Percentiles rank a stretch among this genome's conserved stretches.
Conservation (phyloP, 2,329 filamentous ascomycete species). For the Beauveria rudraprayagi region DNA sequence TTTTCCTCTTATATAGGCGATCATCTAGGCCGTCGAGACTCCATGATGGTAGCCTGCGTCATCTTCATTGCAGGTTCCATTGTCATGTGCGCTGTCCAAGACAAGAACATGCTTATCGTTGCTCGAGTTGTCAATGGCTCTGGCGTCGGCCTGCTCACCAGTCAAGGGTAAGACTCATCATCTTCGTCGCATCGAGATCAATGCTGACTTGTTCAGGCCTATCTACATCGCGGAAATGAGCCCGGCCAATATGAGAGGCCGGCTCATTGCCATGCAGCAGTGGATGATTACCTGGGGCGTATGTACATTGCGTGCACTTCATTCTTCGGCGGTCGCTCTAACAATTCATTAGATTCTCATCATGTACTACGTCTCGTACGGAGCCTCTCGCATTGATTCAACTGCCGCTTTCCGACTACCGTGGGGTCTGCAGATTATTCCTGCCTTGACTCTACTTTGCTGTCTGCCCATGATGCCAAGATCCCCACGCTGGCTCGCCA, state of each 20-base stretch:
- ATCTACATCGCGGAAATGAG: constrained; percentile 56
- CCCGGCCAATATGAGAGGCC: constrained; percentile 39
- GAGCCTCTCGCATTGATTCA: constrained; percentile 49
- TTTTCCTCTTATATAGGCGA: constrained; percentile 35
- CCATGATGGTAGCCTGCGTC: constrained; percentile 17
- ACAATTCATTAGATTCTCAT: constrained; percentile 44
- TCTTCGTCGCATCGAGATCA: background rate
- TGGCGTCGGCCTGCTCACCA: constrained; percentile 54
- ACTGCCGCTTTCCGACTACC: constrained; percentile 51
- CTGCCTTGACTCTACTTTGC: constrained; percentile 46
- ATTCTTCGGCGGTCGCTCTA: constrained; percentile 27
- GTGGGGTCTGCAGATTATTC: constrained; percentile 57
- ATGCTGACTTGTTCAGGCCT: constrained; percentile 25
- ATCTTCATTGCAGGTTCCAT: constrained; percentile 16
- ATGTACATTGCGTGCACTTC: constrained; percentile 43
- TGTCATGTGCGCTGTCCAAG: constrained; percentile 16
- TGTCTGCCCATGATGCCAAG: constrained; percentile 50
- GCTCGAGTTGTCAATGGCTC: constrained; percentile 55
- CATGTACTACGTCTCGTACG: constrained; percentile 60
- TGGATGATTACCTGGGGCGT: constrained; percentile 16
- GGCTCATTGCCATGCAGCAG: constrained; percentile 61
- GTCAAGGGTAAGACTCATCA: constrained; percentile 25
- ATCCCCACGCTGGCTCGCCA: constrained; percentile 54
- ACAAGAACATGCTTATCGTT: constrained; percentile 31
- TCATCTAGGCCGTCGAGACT: constrained; percentile 29